Evolutionary conservation across 2,329 filamentous ascomycete species (phyloP).

Genomic region (Aspergillus novoparasiticus): DNA sequence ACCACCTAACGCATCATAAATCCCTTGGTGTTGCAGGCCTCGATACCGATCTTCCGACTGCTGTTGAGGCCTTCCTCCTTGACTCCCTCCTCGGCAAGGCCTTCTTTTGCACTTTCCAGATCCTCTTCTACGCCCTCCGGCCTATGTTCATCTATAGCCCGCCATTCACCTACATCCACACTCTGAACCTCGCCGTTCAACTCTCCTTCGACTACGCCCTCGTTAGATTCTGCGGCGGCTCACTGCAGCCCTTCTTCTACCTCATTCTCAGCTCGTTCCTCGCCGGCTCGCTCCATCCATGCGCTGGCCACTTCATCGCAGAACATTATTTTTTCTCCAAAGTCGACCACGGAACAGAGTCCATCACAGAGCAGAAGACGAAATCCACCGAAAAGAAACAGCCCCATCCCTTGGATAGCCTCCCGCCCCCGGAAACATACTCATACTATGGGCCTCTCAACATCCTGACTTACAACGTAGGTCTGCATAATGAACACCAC

Average conservation of each 20-base stretch:
- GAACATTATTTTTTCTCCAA: constrained; percentile 80
- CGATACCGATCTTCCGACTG: constrained; percentile 92
- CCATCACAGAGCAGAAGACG: constrained; percentile 55
- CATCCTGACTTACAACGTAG: constrained; percentile 93
- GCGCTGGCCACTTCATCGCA: constrained; percentile 96
- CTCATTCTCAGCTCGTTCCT: constrained; percentile 88
- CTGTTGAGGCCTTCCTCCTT: constrained; percentile 86
- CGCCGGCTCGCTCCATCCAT: constrained; percentile 88
- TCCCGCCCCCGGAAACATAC: constrained; percentile 87
- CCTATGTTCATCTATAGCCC: constrained; percentile 93
- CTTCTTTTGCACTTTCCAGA: constrained; percentile 99
- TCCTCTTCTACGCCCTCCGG: constrained; percentile 95
- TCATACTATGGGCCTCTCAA: constrained; percentile 96
- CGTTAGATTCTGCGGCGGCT: constrained; percentile 59
- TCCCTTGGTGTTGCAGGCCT: constrained; percentile 94
- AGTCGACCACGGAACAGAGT: constrained; percentile 42
- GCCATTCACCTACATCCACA: constrained; percentile 82
- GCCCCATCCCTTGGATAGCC: constrained; percentile 58
- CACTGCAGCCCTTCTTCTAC: constrained; percentile 71
- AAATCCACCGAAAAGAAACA: constrained; percentile 37
- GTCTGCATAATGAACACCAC: constrained; percentile 97
- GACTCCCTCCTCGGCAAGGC: constrained; percentile 93
- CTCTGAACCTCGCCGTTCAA: constrained; percentile 78
- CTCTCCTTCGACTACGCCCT: constrained; percentile 74
- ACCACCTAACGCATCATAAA: constrained; percentile 98